Base-by-base conservation (phyloP, 2,329 filamentous ascomycete species). In the Aureobasidium namibiae region DNA sequence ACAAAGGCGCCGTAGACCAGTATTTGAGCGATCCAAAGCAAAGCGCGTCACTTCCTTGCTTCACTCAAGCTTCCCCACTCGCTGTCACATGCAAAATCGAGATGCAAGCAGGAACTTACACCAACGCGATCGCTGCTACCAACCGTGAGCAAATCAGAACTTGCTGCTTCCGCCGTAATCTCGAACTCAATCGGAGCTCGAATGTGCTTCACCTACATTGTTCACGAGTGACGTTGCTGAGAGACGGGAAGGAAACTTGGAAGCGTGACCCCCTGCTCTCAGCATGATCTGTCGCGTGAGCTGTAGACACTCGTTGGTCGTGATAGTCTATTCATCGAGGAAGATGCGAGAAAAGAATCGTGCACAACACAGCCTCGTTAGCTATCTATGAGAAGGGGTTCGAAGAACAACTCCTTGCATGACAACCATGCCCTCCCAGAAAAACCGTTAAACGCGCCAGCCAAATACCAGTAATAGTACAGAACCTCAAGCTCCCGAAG, bases 21-120 rank as follows among this genome's bases (percentile, higher is more conserved):
- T 54, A 44, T 54, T 54, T 54, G 39, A 56, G 11, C 21, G 2
- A 18, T 36, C 0, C 29, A 45, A 13, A 45, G 26, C n/a, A 26
- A n/a, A 21, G 24, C 39, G 31, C 52, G 52, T 56, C 52, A 56
- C 52, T 54, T 5, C 50, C 39, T 56, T 56, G 52, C 52, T 56
- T 56, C 14, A 21, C 21, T 1, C 18, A 23, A 41, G 29, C 52
- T 41, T 56, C 50, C 49, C 50, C 50, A 42, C 50, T 41, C 29
- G 11, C 48, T 33, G n/a, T 54, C 50, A 54, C 50, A 54, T 54
- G 50, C 38, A 31, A 54, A 38, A 18, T 31, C 36, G 50, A 54
- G 24, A 54, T 54, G 16, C 24, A 31, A 26, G 36, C 34, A 54
- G 9, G 49, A 52, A 52, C 49, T n/a, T 41, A 54, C 50, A 21